Conservation (phyloP, 2,329 filamentous ascomycete genomes). For the Penicillium sp. region DNA sequence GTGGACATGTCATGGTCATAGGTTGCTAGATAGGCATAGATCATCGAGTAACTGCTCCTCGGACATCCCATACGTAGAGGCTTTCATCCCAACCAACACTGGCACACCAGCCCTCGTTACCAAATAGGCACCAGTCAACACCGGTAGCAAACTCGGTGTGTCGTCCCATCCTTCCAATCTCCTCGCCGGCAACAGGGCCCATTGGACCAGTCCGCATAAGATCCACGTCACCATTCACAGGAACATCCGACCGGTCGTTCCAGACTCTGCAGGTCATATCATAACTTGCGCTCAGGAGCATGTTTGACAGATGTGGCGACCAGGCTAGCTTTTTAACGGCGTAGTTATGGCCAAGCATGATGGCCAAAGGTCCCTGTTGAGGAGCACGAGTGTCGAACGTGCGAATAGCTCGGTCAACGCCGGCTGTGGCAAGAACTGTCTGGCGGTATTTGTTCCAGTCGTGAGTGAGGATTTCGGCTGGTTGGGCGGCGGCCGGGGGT, state of each 20-base stretch:
- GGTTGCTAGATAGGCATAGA: background rate
- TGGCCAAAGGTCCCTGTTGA: slow-evolving; percentile 67
- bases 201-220: slow-evolving; percentile 42
- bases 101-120: slow-evolving; percentile 91
- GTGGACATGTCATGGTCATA: background rate
- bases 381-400: slow-evolving; percentile 88
- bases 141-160: slow-evolving; percentile 97
- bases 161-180: slow-evolving; percentile 83
- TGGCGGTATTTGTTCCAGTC: slow-evolving; percentile 99
- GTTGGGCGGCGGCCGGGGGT: slow-evolving; percentile 52
- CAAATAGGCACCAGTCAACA: slow-evolving; percentile 97
- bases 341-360: slow-evolving; percentile 86
- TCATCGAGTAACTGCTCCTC: slow-evolving; percentile 54
- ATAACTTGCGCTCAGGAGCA: slow-evolving; percentile 87
- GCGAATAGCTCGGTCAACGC: slow-evolving; percentile 83
- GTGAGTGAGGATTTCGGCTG: slow-evolving; percentile 85
- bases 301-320: slow-evolving; percentile 90
- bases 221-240: slow-evolving; percentile 37
- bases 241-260: slow-evolving; percentile 70
- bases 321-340: slow-evolving; percentile 83
- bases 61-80: slow-evolving; percentile 89
- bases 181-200: slow-evolving; percentile 58
- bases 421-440: slow-evolving; percentile 79
- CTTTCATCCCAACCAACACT: slow-evolving; percentile 93
- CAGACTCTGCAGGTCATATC: slow-evolving; percentile 97